Evolutionary conservation across 768 basidiomycete genomes (phyloP), one percentile per base, ranked within the genome.

Genomic region (Lentinula edodes): DNA sequence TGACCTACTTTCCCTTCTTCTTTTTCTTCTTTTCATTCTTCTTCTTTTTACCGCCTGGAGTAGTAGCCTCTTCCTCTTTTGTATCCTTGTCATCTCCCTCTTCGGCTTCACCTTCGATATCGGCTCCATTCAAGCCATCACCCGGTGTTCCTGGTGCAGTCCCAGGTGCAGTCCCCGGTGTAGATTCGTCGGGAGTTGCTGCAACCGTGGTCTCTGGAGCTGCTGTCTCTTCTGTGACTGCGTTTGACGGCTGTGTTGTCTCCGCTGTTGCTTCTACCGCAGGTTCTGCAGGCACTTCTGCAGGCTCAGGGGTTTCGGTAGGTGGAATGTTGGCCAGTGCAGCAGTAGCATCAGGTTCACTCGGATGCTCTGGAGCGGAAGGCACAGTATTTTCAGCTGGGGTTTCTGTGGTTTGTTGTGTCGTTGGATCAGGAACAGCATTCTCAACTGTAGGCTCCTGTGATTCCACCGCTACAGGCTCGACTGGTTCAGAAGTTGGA

Each of bases 1-100:
- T 52, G 51, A 6, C 18, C 35, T 28, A 52, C 32, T 35, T 16
- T 12, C 6, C 54, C 45, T 60, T 56, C 32, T 61, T 60, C 51
- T 58, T 65, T 12, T 63, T 65, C 60, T 60, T 66, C 56, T 72
- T 71, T 51, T 68, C 68, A 32, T 66, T 65, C 62, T 69, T 66
- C 52, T 66, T 66, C 60, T 68, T 68, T 50, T 52, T 38, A 45
- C 63, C 66, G 36, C 62, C 64, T 43, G 58, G 56, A 35, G 60
- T 54, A 50, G 63, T 61, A 35, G 61, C 66, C 62, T 66, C 56
- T 46, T 69, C 61, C 20, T 63, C 65, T 62, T 64, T 67, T 50
- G 61, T 60, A 50, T 62, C 61, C 56, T 67, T 58, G 53, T 66
- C 62, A 20, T 61, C 63, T 45, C 50, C 50, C 34, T 63, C 51